phyloP scores from a whole-genome alignment of 176 grass and related monocot species.

The Oryza longistaminata region DNA sequence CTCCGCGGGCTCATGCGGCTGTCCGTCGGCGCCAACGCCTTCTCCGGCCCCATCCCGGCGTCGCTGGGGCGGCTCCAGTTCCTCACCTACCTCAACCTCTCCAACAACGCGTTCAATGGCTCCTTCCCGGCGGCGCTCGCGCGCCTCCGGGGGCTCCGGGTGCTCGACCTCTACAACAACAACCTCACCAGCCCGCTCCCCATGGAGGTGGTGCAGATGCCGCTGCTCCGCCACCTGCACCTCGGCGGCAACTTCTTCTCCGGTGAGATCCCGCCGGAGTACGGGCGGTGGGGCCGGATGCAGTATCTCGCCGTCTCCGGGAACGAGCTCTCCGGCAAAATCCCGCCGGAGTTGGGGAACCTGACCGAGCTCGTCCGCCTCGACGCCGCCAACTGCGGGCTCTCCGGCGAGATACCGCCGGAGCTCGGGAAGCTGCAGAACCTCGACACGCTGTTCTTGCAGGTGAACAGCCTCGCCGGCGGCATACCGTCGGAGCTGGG shows the following conservation, averaged over 20 bases:
- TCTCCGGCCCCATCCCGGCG: slow-evolving; percentile 57
- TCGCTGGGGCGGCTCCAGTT: slow-evolving; percentile 46
- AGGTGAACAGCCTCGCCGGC: slow-evolving; percentile 68
- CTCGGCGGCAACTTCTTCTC: slow-evolving; percentile 76
- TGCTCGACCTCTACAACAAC: slow-evolving; percentile 85
- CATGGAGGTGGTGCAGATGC: slow-evolving; percentile 49
- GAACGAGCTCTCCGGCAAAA: slow-evolving; percentile 54
- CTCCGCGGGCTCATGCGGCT: slow-evolving; percentile 56
- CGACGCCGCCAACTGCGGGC: slow-evolving; percentile 59
- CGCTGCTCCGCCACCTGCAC: slow-evolving; percentile 60
- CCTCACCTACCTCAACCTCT: slow-evolving; percentile 85
- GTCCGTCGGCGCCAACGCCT: slow-evolving; percentile 53
- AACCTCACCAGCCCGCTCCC: slow-evolving; percentile 81
- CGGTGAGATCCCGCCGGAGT: slow-evolving; percentile 63
- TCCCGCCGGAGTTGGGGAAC: slow-evolving; percentile 72
- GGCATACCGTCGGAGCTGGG: slow-evolving; percentile 62
- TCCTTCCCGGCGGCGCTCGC: slow-evolving; percentile 52
- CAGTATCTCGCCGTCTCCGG: slow-evolving; percentile 73
- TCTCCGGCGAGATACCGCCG: slow-evolving; percentile 66
- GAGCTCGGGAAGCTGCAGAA: slow-evolving; percentile 66
- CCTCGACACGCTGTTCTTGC: slow-evolving; percentile 58
- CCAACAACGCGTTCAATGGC: slow-evolving; percentile 73
- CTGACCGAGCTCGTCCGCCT: slow-evolving; percentile 56
- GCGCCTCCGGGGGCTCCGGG: slow-evolving; percentile 44
- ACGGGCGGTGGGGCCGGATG: slow-evolving; percentile 46